Base-by-base conservation (phyloP, 495 filamentous ascomycete species). In the Penicillium dipodomyicola region DNA sequence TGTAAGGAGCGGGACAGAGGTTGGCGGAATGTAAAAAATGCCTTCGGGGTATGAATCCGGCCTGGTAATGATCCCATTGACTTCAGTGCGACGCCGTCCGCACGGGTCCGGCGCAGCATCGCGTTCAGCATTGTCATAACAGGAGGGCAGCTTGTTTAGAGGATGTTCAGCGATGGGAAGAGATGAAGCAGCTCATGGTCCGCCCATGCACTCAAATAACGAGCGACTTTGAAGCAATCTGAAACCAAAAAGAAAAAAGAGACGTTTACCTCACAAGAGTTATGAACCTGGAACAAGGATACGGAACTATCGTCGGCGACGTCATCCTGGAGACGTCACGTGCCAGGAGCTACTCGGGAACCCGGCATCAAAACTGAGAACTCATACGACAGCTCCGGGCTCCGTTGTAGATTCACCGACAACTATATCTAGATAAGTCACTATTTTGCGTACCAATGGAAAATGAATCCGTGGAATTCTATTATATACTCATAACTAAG, bases 71-170 rank as follows among this genome's bases (percentile, higher is more conserved):
- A 53, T 14, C 64, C 69, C 60, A 72, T 71, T 65, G 67, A 68
- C 48, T 53, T 65, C 55, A 73, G 64, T 55, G 63, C 68, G 35
- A 59, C 53, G 52, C 65, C 59, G 59, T 63, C 67, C 67, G 69
- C 59, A 57, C 72, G 68, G 65, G 67, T 62, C 68, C 68, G 67
- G 64, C 67, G 65, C 60, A 77, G 64, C 58, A 65, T 67, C 56
- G 70, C 71, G 65, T 67, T 73, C 70, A 77, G 32, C 52, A 40
- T 54, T 77, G 49, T 60, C 60, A 60, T 32, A 55, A 48, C 44
- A 45, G 52, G 30, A 50, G 33, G 49, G 37, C 57, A 58, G 50
- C 44, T 45, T 41, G 49, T 39, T 30, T 25, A 52, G 47, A 59
- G 39, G 58, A 8, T 54, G 63, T 62, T 62, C 41, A 70, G 39